phyloP scores from a whole-genome alignment of 2,329 filamentous ascomycete genomes.

The Trichophyton equinum region DNA sequence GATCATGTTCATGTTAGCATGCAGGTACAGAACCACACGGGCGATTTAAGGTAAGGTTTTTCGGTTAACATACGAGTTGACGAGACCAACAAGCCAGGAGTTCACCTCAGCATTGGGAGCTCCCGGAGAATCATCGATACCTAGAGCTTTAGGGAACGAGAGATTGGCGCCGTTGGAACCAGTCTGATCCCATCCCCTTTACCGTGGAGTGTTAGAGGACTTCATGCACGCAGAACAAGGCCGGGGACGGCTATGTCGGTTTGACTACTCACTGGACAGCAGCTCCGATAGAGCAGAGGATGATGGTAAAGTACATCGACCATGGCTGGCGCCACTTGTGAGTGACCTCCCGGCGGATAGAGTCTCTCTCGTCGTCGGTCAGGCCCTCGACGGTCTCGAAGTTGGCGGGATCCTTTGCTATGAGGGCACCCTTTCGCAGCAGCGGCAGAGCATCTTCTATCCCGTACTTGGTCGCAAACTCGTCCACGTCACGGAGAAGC shows the following conservation, averaged over 20 bases:
- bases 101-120: conserved; percentile 33
- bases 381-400: conserved; percentile 35
- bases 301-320: conserved; percentile 39
- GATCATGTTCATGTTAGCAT: conserved; percentile 9
- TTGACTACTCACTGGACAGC: conserved; percentile 35
- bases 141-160: conserved; percentile 36
- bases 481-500: conserved; percentile 31
- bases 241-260: not conserved
- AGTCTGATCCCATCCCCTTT: conserved; percentile 39
- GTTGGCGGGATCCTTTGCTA: conserved; percentile 37
- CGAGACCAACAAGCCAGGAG: conserved; percentile 51
- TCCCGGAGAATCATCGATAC: conserved; percentile 28
- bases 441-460: conserved; percentile 31
- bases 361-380: conserved; percentile 30
- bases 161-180: conserved; percentile 44
- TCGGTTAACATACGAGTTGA: conserved; percentile 43
- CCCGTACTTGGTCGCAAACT: conserved; percentile 31
- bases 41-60: conserved; percentile 27
- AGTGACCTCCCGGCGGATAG: conserved; percentile 34
- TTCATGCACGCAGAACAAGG: not conserved
- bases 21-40: conserved; percentile 1
- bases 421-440: conserved; percentile 37
- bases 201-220: not conserved
- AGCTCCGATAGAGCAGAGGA: conserved; percentile 41
- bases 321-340: conserved; percentile 41